phyloP scores from a whole-genome alignment of 352 stramenopile genomes.

The Albugo candida region DNA sequence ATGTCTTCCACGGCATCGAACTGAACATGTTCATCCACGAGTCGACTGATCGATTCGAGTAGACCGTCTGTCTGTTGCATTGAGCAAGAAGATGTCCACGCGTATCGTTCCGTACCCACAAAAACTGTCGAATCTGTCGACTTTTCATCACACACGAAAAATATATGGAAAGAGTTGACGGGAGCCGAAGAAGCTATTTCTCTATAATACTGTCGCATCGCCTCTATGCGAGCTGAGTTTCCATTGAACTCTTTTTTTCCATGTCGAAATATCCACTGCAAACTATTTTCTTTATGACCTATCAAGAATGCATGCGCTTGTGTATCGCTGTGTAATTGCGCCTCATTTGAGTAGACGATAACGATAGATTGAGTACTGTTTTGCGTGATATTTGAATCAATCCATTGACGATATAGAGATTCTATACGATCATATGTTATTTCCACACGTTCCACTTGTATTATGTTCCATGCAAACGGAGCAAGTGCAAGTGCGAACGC shows the following conservation, averaged over 20 bases:
- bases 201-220: too few relatives aligned
- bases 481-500: slow-evolving; percentile 39
- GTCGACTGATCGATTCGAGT: too few relatives aligned
- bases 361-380: too few relatives aligned
- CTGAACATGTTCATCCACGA: slow-evolving; percentile 9
- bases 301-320: too few relatives aligned
- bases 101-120: slow-evolving; percentile 43
- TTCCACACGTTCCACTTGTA: slow-evolving; percentile 37
- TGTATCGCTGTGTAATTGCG: too few relatives aligned
- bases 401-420: slow-evolving; percentile 8
- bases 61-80: background rate
- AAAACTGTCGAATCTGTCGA: slow-evolving; percentile 11
- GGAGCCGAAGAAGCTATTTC: too few relatives aligned
- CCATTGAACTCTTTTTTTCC: too few relatives aligned
- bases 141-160: slow-evolving; percentile 23
- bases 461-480: slow-evolving; percentile 43
- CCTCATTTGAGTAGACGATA: too few relatives aligned
- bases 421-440: slow-evolving; percentile 35
- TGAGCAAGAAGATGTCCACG: slow-evolving; percentile 20
- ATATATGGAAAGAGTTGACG: slow-evolving; percentile 15
- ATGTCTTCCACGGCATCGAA: slow-evolving; percentile 19
- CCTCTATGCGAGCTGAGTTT: too few relatives aligned
- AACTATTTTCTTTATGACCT: too few relatives aligned
- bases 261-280: too few relatives aligned
- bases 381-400: too few relatives aligned